Evolutionary conservation across 352 stramenopile genomes (phyloP), one percentile per base, ranked within the genome.

Genomic region (Phytopythium ostracodes): DNA sequence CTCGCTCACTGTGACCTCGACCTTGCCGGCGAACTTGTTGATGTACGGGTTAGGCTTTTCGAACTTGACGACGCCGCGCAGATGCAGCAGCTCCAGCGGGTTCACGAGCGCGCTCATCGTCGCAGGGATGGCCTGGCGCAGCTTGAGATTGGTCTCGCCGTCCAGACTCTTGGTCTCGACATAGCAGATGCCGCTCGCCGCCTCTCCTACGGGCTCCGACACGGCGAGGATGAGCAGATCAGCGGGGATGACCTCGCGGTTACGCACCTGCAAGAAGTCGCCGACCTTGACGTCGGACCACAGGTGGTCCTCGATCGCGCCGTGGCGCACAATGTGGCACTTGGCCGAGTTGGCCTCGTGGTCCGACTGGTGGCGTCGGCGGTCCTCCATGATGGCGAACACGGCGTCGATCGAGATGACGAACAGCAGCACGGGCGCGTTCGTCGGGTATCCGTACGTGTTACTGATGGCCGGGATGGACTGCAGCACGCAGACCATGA

Each of bases 71-170:
- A 84, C 71, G 27, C 83, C 84, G 7, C 75, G 72, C 24, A 94
- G 59, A 20, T 81, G 65, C 35, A 85, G 68, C 27, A 92, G 56
- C 29, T 90, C 78, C 3, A 70, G 66, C 2, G 74, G 62, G 42
- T 92, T 80, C 10, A 75, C 61, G 18, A 92, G 66, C 18, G 69
- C 70, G 51, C 59, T 82, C 82, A 92, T 92, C 11, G 82, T 92
- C 12, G 80, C 73, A 0, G 81, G 72, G 29, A 93, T 79, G 4
- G 84, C 83, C 40, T 94, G 72, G 2, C 90, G 79, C 17, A 93
- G 63, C 69, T 98, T 98, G n/a, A 98, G 71, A 60, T 98, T 98
- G 5, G 89, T 98, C 65, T 98, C 92, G 3, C 92, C 92, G 65
- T 98, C 92, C 1, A 98, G 71, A 53, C 77, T 93, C 53, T 94